Conservation (phyloP, 1,284 basidiomycete genomes). For the Moesziomyces globuligerus region DNA sequence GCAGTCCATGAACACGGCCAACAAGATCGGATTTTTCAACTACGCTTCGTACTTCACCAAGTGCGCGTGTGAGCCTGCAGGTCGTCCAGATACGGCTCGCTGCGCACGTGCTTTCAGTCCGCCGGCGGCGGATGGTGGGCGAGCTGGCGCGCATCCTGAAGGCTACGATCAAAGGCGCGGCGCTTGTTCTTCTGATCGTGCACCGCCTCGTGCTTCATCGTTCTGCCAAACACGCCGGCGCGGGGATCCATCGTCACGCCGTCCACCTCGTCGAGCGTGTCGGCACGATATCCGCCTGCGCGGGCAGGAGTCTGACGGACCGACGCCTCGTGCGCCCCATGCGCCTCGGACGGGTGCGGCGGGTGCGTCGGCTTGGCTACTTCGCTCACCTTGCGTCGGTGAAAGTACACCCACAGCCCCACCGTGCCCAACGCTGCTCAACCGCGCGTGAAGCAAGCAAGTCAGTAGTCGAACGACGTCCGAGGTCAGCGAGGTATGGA, state of each 20-base stretch:
- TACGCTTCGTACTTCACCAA: background rate
- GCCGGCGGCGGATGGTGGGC: no score
- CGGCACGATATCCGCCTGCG: no score
- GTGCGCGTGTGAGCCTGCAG: slow-evolving; percentile 16
- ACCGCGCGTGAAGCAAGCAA: no score
- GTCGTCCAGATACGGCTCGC: slow-evolving; percentile 11
- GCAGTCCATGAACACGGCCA: slow-evolving; percentile 3
- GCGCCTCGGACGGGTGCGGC: background rate
- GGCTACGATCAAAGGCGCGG: slow-evolving; percentile 2
- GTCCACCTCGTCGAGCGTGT: slow-evolving; percentile 22
- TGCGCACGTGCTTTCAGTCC: background rate
- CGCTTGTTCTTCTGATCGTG: slow-evolving; percentile 24
- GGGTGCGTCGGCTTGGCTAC: slow-evolving; percentile 10
- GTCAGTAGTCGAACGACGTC: no score
- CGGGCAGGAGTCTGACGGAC: no score
- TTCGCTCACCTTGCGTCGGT: slow-evolving; percentile 15
- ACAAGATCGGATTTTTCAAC: background rate
- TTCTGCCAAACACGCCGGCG: slow-evolving; percentile 16
- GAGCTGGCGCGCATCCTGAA: slow-evolving; percentile 4
- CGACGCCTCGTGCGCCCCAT: no score
- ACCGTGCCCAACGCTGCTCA: slow-evolving; percentile 25
- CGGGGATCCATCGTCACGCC: slow-evolving; percentile 10
- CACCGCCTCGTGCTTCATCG: slow-evolving; percentile 28
- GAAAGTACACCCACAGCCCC: slow-evolving; percentile 32
- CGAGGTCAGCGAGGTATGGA: no score